phyloP scores from a whole-genome alignment of 345 rosid genomes.

The Salix viminalis region DNA sequence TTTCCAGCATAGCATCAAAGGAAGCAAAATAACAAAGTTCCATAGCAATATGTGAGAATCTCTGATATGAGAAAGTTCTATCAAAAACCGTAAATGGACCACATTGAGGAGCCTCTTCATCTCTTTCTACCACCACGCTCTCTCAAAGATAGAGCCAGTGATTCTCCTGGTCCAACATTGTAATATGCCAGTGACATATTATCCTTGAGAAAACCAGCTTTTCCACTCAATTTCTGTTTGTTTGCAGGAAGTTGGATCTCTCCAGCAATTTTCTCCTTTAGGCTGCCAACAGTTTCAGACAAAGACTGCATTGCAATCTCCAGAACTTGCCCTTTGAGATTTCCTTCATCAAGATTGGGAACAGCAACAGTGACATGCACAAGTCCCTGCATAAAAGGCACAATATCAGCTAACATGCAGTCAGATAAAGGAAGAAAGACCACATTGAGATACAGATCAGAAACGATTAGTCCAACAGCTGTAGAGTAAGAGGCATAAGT shows the following conservation, averaged over 20 bases:
- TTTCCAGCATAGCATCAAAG: constrained; percentile 8
- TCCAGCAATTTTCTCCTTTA: constrained; percentile 91
- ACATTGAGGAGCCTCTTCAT: constrained; percentile 32
- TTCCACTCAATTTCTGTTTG: constrained; percentile 87
- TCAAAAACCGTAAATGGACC: constrained; percentile 16
- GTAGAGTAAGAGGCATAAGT: neutral
- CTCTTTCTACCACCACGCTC: constrained; percentile 91
- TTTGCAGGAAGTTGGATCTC: constrained; percentile 78
- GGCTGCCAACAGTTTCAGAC: constrained; percentile 71
- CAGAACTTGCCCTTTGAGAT: constrained; percentile 61
- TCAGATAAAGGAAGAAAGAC: neutral
- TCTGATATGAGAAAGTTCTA: constrained; percentile 5
- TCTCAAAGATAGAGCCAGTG: constrained; percentile 57
- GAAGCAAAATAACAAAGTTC: neutral
- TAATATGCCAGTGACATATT: constrained; percentile 81
- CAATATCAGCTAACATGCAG: neutral
- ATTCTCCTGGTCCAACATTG: constrained; percentile 65
- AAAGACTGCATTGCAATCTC: constrained; percentile 67
- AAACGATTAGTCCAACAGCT: neutral
- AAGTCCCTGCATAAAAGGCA: constrained; percentile 48
- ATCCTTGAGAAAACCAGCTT: constrained; percentile 85
- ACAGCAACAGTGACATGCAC: constrained; percentile 56
- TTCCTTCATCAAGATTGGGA: constrained; percentile 76
- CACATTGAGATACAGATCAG: neutral
- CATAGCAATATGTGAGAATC: neutral